phyloP scores from a whole-genome alignment of 352 stramenopile species.

The Phytophthora agathidicida region DNA sequence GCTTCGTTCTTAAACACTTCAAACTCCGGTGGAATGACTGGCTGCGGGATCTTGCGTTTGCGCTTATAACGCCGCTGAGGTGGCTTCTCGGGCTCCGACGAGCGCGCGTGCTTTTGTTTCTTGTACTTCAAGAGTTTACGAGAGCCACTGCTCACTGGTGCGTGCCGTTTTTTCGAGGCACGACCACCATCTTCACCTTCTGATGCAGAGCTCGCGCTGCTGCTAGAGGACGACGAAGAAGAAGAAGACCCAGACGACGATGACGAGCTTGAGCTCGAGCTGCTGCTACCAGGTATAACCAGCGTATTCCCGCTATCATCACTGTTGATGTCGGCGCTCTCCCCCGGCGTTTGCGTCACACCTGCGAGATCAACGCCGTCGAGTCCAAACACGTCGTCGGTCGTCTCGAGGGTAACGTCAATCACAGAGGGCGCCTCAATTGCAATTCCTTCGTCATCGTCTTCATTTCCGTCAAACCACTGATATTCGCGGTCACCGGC shows the following conservation, averaged over 20 bases:
- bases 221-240: conserved; percentile 26
- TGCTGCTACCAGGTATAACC: conserved; percentile 30
- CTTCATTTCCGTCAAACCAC: conserved; percentile 47
- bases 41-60: conserved; percentile 29
- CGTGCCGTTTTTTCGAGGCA: conserved; percentile 19
- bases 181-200: conserved; percentile 12
- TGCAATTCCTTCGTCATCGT: conserved; percentile 26
- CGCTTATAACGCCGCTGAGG: conserved; percentile 9
- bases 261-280: conserved; percentile 29
- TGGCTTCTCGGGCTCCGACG: conserved; percentile 5
- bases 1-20: conserved; percentile 48
- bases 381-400: conserved; percentile 38
- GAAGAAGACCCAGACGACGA: conserved; percentile 25
- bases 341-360: not conserved
- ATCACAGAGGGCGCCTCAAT: conserved; percentile 18
- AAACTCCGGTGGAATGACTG: conserved; percentile 48
- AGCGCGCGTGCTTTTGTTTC: conserved; percentile 23
- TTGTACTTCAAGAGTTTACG: conserved; percentile 34
- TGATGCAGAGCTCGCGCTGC: conserved; percentile 35
- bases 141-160: conserved; percentile 6
- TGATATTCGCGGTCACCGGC: conserved; percentile 31
- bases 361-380: conserved; percentile 9
- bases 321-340: conserved; percentile 24
- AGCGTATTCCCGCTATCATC: conserved; percentile 35
- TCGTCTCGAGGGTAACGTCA: conserved; percentile 19